These are phyloP conservation scores for Panellus pusillus DNA, from an alignment of 768 basidiomycete genomes.

Conservation along the genomic window DNA sequence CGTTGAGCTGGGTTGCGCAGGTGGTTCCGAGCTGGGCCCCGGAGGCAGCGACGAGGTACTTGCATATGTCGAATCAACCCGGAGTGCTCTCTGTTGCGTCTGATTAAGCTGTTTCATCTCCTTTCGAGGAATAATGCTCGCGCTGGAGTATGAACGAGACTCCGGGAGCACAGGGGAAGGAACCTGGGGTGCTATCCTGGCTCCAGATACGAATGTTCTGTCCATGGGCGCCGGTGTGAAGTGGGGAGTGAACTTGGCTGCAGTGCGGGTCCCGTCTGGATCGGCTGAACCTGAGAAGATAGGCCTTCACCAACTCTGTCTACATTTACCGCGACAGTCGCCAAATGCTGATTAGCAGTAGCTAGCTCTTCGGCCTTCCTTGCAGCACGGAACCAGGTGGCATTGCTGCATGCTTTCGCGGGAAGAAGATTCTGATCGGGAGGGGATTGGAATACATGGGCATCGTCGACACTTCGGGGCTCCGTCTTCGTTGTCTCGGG, in stretches of 20 bases:
- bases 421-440: not conserved
- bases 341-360: too few species aligned
- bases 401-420: not conserved
- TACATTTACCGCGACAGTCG: too few species aligned
- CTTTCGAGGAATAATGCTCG: not conserved
- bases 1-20: not conserved
- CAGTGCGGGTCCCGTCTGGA: too few species aligned
- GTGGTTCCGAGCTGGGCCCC: slow-evolving; percentile 26
- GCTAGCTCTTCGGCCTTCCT: not conserved
- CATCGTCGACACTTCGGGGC: not conserved
- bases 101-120: not conserved
- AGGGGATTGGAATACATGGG: slow-evolving; percentile 1
- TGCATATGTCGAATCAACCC: not conserved
- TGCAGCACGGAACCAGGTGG: not conserved
- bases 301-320: too few species aligned
- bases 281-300: too few species aligned
- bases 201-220: slow-evolving; percentile 39
- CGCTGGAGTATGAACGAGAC: not conserved
- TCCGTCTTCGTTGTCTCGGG: not conserved
- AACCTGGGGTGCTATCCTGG: slow-evolving; percentile 26
- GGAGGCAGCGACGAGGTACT: slow-evolving; percentile 28
- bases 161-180: not conserved
- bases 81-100: not conserved
- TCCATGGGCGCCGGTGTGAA: not conserved
- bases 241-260: too few species aligned